phyloP scores from a whole-genome alignment of 2,329 filamentous ascomycete genomes.

The Claviceps quebecensis region DNA sequence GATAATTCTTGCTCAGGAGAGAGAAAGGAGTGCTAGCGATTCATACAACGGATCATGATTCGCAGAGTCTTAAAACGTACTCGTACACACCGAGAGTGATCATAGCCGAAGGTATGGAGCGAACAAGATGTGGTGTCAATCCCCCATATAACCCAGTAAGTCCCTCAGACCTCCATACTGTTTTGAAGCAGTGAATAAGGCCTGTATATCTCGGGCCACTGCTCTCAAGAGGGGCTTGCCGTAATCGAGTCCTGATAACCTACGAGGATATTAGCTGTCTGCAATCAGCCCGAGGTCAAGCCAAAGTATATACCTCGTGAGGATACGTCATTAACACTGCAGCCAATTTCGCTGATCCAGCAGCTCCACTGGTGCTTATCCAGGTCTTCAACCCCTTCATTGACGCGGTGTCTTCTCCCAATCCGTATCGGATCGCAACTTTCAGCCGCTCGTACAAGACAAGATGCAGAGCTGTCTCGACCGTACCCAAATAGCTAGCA shows the following conservation, averaged over 20 bases:
- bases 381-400: conserved; percentile 59
- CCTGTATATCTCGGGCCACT: conserved; percentile 52
- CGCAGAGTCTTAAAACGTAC: conserved; percentile 13
- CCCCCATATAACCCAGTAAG: conserved; percentile 55
- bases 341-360: conserved; percentile 67
- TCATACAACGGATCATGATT: neutral
- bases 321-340: conserved; percentile 71
- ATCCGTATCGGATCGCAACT: conserved; percentile 7
- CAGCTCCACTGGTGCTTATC: conserved; percentile 58
- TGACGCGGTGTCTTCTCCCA: conserved; percentile 43
- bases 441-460: conserved; percentile 61
- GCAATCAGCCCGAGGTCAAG: neutral
- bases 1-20: neutral
- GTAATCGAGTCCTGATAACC: conserved; percentile 44
- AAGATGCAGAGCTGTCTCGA: conserved; percentile 57
- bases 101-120: conserved; percentile 56
- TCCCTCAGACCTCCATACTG: conserved; percentile 53
- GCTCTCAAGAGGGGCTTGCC: conserved; percentile 56
- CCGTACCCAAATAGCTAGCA: conserved; percentile 55
- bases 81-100: conserved; percentile 57
- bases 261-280: neutral
- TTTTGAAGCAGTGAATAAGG: conserved; percentile 50
- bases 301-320: conserved; percentile 48
- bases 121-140: conserved; percentile 53
- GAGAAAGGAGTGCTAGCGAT: too few species aligned